Evolutionary conservation across 345 rosid species (phyloP).

Genomic region (Limnanthes douglasii): DNA sequence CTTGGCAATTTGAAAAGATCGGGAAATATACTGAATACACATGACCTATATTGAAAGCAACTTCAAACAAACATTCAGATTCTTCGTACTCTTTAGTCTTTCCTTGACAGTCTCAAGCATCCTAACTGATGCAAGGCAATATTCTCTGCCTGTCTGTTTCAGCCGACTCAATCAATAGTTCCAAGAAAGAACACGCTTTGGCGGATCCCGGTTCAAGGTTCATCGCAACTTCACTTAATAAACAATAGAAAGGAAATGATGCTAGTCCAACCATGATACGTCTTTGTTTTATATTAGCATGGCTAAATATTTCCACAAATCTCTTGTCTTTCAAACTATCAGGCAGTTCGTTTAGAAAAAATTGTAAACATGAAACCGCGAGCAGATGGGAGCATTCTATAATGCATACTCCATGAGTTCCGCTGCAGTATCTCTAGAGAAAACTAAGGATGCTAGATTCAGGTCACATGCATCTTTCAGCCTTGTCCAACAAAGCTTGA

Average conservation of each 20-base stretch:
- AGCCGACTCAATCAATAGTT: conserved; percentile 53
- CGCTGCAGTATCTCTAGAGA: conserved; percentile 60
- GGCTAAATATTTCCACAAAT: conserved; percentile 48
- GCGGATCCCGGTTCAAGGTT: conserved; percentile 55
- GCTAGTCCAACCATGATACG: conserved; percentile 70
- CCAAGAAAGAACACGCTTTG: conserved; percentile 48
- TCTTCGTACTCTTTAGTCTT: conserved; percentile 67
- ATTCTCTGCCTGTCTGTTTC: conserved; percentile 53
- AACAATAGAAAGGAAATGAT: conserved; percentile 62
- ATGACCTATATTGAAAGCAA: conserved; percentile 62
- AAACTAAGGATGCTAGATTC: conserved; percentile 60
- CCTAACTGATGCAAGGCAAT: conserved; percentile 90
- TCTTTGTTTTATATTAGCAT: conserved; percentile 36
- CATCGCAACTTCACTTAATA: conserved; percentile 81
- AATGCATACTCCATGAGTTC: conserved; percentile 87
- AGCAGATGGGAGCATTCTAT: conserved; percentile 57
- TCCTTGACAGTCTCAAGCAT: conserved; percentile 66
- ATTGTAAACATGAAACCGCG: too few species aligned
- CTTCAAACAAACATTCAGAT: conserved; percentile 62
- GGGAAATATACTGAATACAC: conserved; percentile 58
- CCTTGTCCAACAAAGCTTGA: conserved; percentile 79
- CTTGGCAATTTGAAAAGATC: too few species aligned
- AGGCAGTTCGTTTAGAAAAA: conserved; percentile 67
- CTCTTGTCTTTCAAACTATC: conserved; percentile 59
- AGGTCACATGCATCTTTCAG: conserved; percentile 85